Evolutionary conservation across 495 filamentous ascomycete species (phyloP).

Genomic region (Staphylotrichum longicolle): DNA sequence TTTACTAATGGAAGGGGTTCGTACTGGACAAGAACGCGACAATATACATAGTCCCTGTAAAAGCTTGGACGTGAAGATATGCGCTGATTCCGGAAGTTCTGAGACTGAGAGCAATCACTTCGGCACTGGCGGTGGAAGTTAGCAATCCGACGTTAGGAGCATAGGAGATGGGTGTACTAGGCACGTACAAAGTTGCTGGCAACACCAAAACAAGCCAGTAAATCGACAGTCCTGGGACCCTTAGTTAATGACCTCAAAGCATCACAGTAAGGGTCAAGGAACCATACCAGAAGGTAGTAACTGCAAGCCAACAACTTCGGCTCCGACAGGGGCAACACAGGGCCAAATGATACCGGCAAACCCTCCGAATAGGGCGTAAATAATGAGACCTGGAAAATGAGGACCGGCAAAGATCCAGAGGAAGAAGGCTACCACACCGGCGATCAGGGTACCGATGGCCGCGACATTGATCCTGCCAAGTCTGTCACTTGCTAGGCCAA

Average conservation of each 20-base stretch:
- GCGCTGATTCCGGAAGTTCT: constrained; percentile 43
- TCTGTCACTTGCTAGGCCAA: constrained; percentile 65
- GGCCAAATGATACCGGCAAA: constrained; percentile 76
- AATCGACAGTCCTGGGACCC: constrained; percentile 56
- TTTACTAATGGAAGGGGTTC: constrained; percentile 6
- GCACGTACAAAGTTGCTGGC: constrained; percentile 62
- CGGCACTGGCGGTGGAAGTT: constrained; percentile 41
- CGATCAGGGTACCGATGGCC: constrained; percentile 56
- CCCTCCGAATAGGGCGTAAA: constrained; percentile 68
- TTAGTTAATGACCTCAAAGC: neutral
- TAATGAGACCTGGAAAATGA: constrained; percentile 62
- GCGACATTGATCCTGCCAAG: constrained; percentile 69
- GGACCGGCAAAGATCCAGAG: constrained; percentile 67
- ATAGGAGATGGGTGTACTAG: neutral
- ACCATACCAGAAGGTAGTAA: constrained; percentile 61
- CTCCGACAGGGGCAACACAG: constrained; percentile 67
- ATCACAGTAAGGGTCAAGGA: neutral
- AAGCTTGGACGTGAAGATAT: constrained; percentile 44
- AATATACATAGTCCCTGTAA: constrained; percentile 41
- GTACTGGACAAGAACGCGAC: constrained; percentile 41
- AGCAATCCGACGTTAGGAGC: neutral
- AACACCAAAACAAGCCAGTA: constrained; percentile 71
- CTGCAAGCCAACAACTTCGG: constrained; percentile 73
- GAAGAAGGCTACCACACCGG: constrained; percentile 59
- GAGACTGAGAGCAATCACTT: constrained; percentile 72